phyloP scores from a whole-genome alignment of 352 stramenopile species.

The Pythium aquatile region DNA sequence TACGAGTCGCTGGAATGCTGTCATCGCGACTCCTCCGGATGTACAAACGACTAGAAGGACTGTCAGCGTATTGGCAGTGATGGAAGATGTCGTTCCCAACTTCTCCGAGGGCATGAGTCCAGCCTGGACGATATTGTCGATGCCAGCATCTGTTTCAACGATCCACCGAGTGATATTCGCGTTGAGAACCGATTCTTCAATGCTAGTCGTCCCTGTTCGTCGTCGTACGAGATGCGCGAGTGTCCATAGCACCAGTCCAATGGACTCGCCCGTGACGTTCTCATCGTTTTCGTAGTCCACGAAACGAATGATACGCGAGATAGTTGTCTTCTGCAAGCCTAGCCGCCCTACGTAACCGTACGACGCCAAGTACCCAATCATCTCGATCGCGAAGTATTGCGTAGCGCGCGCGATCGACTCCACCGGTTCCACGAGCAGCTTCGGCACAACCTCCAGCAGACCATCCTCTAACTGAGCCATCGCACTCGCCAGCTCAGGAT shows the following conservation, averaged over 20 bases:
- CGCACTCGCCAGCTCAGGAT: conserved; percentile 37
- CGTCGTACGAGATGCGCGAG: conserved; percentile 41
- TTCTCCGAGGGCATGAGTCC: conserved; percentile 35
- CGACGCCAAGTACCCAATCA: conserved; percentile 62
- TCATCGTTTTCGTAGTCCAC: conserved; percentile 34
- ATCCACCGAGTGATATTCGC: conserved; percentile 37
- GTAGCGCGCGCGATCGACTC: conserved; percentile 30
- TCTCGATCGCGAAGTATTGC: conserved; percentile 64
- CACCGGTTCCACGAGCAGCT: conserved; percentile 32
- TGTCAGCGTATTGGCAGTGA: conserved; percentile 43
- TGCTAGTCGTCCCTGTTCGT: background rate
- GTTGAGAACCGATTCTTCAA: conserved; percentile 5
- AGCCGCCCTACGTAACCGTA: conserved; percentile 47
- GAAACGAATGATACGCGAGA: conserved; percentile 47
- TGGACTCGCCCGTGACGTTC: conserved; percentile 31
- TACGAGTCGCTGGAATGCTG: conserved; percentile 9
- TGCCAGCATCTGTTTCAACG: conserved; percentile 20
- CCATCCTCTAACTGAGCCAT: conserved; percentile 29
- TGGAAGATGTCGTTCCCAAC: conserved; percentile 30
- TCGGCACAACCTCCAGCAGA: conserved; percentile 34
- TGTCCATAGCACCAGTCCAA: conserved; percentile 43
- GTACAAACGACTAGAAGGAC: conserved; percentile 33
- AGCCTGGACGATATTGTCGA: conserved; percentile 41
- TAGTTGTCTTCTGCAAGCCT: conserved; percentile 27
- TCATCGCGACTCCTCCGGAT: background rate